Conservation (phyloP, 2,329 filamentous ascomycete genomes). For the Fusarium chuoi region DNA sequence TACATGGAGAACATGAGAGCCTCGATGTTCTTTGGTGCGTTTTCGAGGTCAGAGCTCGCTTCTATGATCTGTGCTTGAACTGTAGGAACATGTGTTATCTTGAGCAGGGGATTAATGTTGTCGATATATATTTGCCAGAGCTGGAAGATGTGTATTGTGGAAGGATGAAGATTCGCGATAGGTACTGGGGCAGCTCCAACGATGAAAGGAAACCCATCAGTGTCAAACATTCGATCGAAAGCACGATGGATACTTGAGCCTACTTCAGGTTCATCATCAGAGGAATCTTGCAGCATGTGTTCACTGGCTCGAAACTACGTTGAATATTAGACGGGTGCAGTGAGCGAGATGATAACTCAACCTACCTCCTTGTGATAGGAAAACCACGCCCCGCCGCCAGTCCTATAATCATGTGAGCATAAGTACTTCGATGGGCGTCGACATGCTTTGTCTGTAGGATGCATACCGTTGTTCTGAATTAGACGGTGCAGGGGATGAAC, state of each 20-base stretch:
- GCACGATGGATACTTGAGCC: conserved; percentile 66
- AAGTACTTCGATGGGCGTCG: neutral
- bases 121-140: conserved; percentile 77
- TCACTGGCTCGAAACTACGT: conserved; percentile 62
- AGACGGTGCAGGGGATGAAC: conserved; percentile 48
- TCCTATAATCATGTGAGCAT: conserved; percentile 25
- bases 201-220: conserved; percentile 68
- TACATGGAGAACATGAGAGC: conserved; percentile 76
- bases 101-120: conserved; percentile 75
- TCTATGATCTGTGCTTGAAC: conserved; percentile 73
- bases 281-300: conserved; percentile 62
- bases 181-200: conserved; percentile 57
- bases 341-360: neutral
- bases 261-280: conserved; percentile 66
- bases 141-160: conserved; percentile 68
- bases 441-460: neutral
- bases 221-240: conserved; percentile 68
- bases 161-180: conserved; percentile 62
- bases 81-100: conserved; percentile 73
- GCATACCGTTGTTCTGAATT: conserved; percentile 45
- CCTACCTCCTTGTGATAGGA: conserved; percentile 63
- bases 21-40: conserved; percentile 67
- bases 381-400: conserved; percentile 54
- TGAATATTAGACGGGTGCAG: conserved; percentile 13
- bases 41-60: conserved; percentile 65